Percentiles rank a stretch among this genome's conserved stretches.
phyloP scores from a whole-genome alignment of 2,329 filamentous ascomycete genomes.

The Botrytis hyacinthi region DNA sequence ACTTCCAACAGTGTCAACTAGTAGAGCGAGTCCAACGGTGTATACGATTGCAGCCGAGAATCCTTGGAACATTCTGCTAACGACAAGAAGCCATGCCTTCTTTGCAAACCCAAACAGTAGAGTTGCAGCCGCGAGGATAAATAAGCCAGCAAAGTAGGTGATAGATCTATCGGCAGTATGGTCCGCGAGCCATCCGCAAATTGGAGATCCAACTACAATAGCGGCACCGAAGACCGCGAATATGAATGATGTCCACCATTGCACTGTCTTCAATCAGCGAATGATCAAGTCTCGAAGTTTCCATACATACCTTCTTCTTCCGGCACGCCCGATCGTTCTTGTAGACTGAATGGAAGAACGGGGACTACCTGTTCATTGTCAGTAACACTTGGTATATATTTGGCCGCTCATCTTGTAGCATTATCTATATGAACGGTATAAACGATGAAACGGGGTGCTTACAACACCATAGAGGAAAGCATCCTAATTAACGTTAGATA shows the following conservation, averaged over 20 bases:
- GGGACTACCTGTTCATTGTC: slow-evolving; percentile 53
- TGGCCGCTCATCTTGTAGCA: not conserved
- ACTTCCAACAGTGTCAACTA: slow-evolving; percentile 66
- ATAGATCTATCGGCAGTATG: slow-evolving; percentile 56
- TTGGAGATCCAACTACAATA: slow-evolving; percentile 19
- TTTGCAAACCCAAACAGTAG: slow-evolving; percentile 59
- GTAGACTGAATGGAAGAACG: slow-evolving; percentile 65
- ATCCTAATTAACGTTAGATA: slow-evolving; percentile 41
- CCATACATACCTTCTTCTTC: slow-evolving; percentile 37
- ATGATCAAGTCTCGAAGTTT: not conserved
- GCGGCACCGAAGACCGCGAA: slow-evolving; percentile 22
- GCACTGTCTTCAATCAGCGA: slow-evolving; percentile 13
- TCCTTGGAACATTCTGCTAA: slow-evolving; percentile 22
- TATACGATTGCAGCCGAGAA: slow-evolving; percentile 66
- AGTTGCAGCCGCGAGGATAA: slow-evolving; percentile 43
- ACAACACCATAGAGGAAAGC: slow-evolving; percentile 57
- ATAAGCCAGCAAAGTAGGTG: slow-evolving; percentile 61
- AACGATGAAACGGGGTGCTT: not conserved
- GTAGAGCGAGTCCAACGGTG: slow-evolving; percentile 66
- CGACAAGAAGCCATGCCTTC: slow-evolving; percentile 7
- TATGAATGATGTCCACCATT: slow-evolving; percentile 23
- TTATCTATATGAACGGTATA: not conserved
- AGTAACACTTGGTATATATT: not conserved
- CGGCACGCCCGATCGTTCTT: slow-evolving; percentile 51
- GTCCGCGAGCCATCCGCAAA: slow-evolving; percentile 47